Evolutionary conservation across 208 protist genomes (phyloP).

Genomic region (Trypanosoma boissoni): DNA sequence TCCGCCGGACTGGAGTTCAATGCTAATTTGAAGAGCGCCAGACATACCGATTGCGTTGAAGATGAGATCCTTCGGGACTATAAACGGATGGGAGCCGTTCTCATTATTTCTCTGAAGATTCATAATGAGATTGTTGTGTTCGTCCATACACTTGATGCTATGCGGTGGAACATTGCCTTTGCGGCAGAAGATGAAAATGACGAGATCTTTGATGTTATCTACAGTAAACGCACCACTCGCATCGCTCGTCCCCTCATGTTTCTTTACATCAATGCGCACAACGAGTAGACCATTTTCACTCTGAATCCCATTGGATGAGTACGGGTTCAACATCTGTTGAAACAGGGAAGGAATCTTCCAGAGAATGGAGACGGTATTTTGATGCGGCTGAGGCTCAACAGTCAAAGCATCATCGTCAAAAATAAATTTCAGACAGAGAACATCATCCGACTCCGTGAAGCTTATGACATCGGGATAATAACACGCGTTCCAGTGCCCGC

Average conservation of each 20-base stretch:
- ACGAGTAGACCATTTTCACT: constrained; percentile 44
- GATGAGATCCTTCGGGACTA: constrained; percentile 38
- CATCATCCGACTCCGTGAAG: constrained; percentile 58
- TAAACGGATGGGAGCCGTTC: constrained; percentile 39
- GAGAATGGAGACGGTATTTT: constrained; percentile 37
- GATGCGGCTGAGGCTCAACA: constrained; percentile 24
- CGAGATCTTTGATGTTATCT: constrained; percentile 38
- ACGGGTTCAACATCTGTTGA: constrained; percentile 70
- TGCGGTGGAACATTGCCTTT: constrained; percentile 62
- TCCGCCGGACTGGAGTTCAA: constrained; percentile 35
- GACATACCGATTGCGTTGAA: constrained; percentile 27
- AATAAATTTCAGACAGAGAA: constrained; percentile 45
- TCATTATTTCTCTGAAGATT: constrained; percentile 37
- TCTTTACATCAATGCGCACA: constrained; percentile 57
- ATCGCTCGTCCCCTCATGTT: constrained; percentile 22
- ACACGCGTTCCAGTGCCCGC: constrained; percentile 87
- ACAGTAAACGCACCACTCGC: constrained; percentile 30
- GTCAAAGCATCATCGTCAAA: constrained; percentile 79
- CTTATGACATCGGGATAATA: constrained; percentile 40
- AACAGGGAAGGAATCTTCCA: constrained; percentile 68
- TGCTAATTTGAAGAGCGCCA: constrained; percentile 42
- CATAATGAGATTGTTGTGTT: constrained; percentile 32
- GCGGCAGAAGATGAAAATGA: constrained; percentile 78
- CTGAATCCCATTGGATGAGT: constrained; percentile 59
- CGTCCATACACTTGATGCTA: constrained; percentile 64